Conservation (phyloP, 371 early-diverging fungal species). For the Mortierella sp. region DNA sequence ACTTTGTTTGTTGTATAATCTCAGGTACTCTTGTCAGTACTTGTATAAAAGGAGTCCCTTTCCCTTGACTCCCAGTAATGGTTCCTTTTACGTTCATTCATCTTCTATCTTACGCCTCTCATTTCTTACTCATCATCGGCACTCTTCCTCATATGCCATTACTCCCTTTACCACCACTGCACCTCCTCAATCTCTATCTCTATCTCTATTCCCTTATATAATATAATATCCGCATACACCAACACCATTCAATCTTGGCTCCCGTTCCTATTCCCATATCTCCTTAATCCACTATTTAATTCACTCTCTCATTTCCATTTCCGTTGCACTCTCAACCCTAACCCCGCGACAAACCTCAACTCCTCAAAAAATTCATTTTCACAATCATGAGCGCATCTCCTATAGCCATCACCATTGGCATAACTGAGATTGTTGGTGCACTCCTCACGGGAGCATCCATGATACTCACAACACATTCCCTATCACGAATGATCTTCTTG, state of each 20-base stretch:
- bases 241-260: no score
- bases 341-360: neutral
- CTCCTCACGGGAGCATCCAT: constrained; percentile 41
- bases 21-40: no score
- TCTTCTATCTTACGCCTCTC: neutral
- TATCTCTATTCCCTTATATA: no score
- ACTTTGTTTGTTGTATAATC: neutral
- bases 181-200: no score
- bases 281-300: neutral
- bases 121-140: no score
- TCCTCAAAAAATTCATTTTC: neutral
- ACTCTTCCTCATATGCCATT: neutral
- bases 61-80: neutral
- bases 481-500: constrained; percentile 44
- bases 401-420: constrained; percentile 12
- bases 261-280: no score
- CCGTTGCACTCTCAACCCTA: neutral
- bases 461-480: constrained; percentile 37
- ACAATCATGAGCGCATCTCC: constrained; percentile 2
- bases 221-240: no score
- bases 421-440: constrained; percentile 35
- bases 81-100: no score
- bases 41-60: neutral
- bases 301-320: neutral
- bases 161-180: no score